These are phyloP conservation scores for Globomyces pollinis-pini DNA, from an alignment of 192 early-diverging fungal species.

Conservation along the genomic window DNA sequence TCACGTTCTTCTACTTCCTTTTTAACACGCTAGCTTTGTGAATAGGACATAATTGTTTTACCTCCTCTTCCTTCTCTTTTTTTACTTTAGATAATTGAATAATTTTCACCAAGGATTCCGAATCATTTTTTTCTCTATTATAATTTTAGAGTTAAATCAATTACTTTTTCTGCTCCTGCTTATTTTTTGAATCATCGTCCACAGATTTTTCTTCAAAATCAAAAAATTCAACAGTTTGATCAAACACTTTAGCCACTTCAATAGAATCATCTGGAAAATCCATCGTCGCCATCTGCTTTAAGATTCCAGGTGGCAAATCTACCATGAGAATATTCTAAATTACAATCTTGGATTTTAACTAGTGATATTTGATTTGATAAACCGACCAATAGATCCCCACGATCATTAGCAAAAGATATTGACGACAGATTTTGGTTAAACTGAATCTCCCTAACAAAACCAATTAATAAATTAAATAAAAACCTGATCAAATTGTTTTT, in stretches of 20 bases:
- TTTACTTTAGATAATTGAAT: background rate
- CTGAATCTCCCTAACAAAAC: constrained; percentile 24
- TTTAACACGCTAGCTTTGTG: no score
- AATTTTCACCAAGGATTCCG: background rate
- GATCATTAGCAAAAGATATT: constrained; percentile 22
- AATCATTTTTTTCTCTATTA: background rate
- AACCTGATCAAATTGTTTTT: background rate
- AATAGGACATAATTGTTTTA: no score
- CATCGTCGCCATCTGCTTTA: background rate
- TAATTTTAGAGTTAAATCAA: background rate
- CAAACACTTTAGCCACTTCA: constrained; percentile 27
- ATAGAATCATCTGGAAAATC: constrained; percentile 21
- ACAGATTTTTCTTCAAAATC: no score
- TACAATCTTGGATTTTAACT: constrained; percentile 24
- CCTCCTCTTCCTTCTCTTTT: background rate
- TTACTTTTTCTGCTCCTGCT: constrained; percentile 2
- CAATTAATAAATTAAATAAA: background rate
- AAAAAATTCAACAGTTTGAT: constrained; percentile 37
- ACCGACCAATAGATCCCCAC: constrained; percentile 28
- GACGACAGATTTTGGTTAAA: constrained; percentile 18
- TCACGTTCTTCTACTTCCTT: no score
- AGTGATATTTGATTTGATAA: constrained; percentile 18
- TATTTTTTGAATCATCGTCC: no score
- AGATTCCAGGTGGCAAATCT: constrained; percentile 11
- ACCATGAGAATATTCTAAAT: no score